phyloP scores from a whole-genome alignment of 345 rosid species.

The Eutrema japonicum region DNA sequence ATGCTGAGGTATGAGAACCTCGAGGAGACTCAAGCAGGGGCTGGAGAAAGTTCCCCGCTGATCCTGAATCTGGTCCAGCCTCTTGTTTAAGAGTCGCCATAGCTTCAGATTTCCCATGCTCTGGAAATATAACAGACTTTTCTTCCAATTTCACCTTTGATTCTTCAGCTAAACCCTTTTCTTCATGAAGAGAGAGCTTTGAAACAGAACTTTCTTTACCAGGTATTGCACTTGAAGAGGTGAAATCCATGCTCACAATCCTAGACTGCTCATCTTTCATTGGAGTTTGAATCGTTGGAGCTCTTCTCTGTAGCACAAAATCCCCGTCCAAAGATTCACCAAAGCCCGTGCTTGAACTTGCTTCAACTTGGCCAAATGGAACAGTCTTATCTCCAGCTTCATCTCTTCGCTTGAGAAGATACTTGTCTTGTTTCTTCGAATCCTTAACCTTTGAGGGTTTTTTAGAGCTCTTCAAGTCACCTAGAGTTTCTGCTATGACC shows the following conservation, averaged over 20 bases:
- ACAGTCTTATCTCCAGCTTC: slow-evolving; percentile 52
- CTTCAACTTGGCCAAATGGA: slow-evolving; percentile 51
- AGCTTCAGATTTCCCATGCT: slow-evolving; percentile 47
- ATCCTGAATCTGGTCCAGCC: slow-evolving; percentile 40
- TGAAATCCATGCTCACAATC: slow-evolving; percentile 43
- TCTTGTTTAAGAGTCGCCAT: slow-evolving; percentile 45
- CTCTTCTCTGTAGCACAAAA: slow-evolving; percentile 78
- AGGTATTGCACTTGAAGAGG: slow-evolving; percentile 46
- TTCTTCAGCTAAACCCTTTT: slow-evolving; percentile 37
- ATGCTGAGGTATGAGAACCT: slow-evolving; percentile 40
- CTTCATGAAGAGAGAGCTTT: slow-evolving; percentile 46
- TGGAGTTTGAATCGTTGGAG: slow-evolving; percentile 43
- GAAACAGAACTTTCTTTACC: slow-evolving; percentile 41
- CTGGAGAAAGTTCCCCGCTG: slow-evolving; percentile 51
- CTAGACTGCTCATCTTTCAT: slow-evolving; percentile 50
- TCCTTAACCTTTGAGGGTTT: slow-evolving; percentile 77
- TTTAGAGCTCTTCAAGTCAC: slow-evolving; percentile 64
- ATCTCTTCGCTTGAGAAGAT: slow-evolving; percentile 80
- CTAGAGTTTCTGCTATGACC: slow-evolving; percentile 83
- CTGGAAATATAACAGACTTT: slow-evolving; percentile 39
- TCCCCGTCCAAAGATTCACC: slow-evolving; percentile 63
- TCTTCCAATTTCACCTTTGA: slow-evolving; percentile 36
- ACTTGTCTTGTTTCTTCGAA: slow-evolving; percentile 70
- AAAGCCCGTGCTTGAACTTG: slow-evolving; percentile 31
- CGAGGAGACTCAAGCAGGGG: slow-evolving; percentile 39